Percentiles rank a stretch among this genome's conserved stretches.
Evolutionary conservation across 2,329 filamentous ascomycete genomes (phyloP).

Genomic region (Alternaria triticimaculans): DNA sequence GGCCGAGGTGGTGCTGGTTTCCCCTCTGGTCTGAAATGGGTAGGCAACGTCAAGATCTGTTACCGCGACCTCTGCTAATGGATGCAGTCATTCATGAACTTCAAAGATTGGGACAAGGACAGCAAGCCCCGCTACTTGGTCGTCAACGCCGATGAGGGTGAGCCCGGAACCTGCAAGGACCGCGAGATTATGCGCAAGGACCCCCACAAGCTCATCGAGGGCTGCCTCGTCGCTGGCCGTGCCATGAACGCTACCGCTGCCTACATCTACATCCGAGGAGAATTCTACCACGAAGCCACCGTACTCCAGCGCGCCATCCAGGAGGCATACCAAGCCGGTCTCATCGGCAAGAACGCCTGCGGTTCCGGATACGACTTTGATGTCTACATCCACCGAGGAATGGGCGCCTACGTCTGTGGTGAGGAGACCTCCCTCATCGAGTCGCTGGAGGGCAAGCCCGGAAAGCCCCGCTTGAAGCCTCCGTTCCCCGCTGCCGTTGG

Average conservation of each 20-base stretch:
- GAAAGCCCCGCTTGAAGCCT: slow-evolving; percentile 97
- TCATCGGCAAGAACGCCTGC: slow-evolving; percentile 98
- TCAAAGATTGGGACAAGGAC: slow-evolving; percentile 99
- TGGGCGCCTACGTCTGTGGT: slow-evolving; percentile 96
- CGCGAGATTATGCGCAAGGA: slow-evolving; percentile 99
- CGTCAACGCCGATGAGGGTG: slow-evolving; percentile 98
- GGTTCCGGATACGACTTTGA: slow-evolving; percentile 97
- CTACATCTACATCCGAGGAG: slow-evolving; percentile 99
- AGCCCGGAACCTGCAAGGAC: slow-evolving; percentile 99
- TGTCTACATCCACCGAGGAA: slow-evolving; percentile 94
- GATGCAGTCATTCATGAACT: slow-evolving; percentile 96
- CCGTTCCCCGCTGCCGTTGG: slow-evolving; percentile 97
- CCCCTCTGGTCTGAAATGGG: slow-evolving; percentile 98
- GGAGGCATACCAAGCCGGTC: slow-evolving; percentile 91
- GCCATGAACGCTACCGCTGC: slow-evolving; percentile 99
- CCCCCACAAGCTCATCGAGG: slow-evolving; percentile 97
- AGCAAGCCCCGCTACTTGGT: slow-evolving; percentile 94
- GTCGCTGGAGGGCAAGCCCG: slow-evolving; percentile 96
- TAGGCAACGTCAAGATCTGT: slow-evolving; percentile 52
- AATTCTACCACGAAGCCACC: slow-evolving; percentile 95
- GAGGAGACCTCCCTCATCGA: slow-evolving; percentile 99
- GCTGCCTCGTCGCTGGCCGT: slow-evolving; percentile 91
- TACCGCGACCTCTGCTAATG: slow-evolving; percentile 24
- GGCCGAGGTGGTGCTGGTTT: slow-evolving; percentile 98
- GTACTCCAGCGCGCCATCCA: slow-evolving; percentile 95